These are phyloP conservation scores for Helichrysum umbraculigerum DNA, from an alignment of 129 eudicot genomes.

Conservation along the genomic window DNA sequence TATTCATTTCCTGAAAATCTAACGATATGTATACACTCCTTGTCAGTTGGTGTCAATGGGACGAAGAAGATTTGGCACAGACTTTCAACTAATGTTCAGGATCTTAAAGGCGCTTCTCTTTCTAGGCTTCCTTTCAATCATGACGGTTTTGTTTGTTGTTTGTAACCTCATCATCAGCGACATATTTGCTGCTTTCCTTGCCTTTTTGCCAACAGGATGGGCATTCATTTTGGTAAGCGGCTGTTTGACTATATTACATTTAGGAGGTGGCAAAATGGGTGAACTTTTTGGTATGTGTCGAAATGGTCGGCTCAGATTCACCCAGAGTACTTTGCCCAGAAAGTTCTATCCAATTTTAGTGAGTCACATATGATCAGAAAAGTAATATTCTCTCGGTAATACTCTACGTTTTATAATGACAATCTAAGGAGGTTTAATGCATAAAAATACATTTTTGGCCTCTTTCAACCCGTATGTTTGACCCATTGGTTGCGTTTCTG, in stretches of 20 bases:
- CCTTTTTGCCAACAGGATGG: conserved; percentile 98
- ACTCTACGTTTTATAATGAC: background rate
- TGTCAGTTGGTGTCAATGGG: conserved; percentile 91
- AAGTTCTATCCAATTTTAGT: background rate
- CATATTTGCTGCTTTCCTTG: conserved; percentile 81
- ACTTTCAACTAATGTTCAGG: conserved; percentile 97
- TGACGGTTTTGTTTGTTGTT: conserved; percentile 87
- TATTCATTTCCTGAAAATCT: background rate
- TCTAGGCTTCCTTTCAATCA: conserved; percentile 86
- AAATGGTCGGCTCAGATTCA: background rate
- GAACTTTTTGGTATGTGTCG: background rate
- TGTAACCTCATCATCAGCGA: conserved; percentile 68
- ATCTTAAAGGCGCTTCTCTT: conserved; percentile 89
- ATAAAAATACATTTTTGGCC: too few relatives aligned
- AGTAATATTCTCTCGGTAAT: background rate
- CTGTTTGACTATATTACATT: conserved; percentile 4
- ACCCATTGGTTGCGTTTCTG: background rate
- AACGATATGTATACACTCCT: conserved; percentile 23
- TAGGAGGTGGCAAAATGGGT: background rate
- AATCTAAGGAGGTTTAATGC: background rate
- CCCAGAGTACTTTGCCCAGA: background rate
- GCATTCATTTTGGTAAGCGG: conserved; percentile 75
- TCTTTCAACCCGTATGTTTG: background rate
- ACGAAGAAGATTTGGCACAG: conserved; percentile 83
- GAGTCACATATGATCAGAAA: background rate